A percentile compares a stretch with the other conserved stretches of the same genome.
Conservation (phyloP, 441 rosid species). For the Pelargonium myrrhifolium region DNA sequence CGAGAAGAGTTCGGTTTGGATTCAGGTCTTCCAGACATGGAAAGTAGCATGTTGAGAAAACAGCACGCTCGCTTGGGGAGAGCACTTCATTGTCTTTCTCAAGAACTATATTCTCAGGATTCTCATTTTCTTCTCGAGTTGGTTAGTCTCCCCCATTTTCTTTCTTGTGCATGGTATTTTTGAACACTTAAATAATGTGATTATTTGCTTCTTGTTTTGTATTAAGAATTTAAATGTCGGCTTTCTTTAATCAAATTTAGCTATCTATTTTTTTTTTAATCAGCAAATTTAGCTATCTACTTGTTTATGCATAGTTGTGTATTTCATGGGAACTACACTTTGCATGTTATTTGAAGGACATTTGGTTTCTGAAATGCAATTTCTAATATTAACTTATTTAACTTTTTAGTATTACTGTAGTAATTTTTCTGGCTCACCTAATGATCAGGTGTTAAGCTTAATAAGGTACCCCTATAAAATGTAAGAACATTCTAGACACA, state of each 20-base stretch:
- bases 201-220: not conserved
- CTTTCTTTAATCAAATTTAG: not conserved
- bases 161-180: not conserved
- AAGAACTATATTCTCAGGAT: constrained; percentile 96
- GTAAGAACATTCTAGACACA: not conserved
- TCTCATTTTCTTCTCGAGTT: constrained; percentile 99
- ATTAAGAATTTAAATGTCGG: not conserved
- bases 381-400: no score
- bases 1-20: constrained; percentile 87
- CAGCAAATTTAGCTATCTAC: no score
- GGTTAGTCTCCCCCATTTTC: constrained; percentile 34
- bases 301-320: not conserved
- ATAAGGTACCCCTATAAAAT: not conserved
- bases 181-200: not conserved
- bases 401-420: no score
- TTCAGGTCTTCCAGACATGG: constrained; percentile 54
- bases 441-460: no score
- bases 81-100: constrained; percentile 98
- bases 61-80: constrained; percentile 99
- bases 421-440: no score
- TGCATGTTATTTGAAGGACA: not conserved
- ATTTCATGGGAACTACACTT: not conserved
- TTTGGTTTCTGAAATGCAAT: no score
- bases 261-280: no score
- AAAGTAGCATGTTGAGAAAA: constrained; percentile 74